Base-by-base conservation (phyloP, 768 basidiomycete species). In the Udeniomyces megalosporus region DNA sequence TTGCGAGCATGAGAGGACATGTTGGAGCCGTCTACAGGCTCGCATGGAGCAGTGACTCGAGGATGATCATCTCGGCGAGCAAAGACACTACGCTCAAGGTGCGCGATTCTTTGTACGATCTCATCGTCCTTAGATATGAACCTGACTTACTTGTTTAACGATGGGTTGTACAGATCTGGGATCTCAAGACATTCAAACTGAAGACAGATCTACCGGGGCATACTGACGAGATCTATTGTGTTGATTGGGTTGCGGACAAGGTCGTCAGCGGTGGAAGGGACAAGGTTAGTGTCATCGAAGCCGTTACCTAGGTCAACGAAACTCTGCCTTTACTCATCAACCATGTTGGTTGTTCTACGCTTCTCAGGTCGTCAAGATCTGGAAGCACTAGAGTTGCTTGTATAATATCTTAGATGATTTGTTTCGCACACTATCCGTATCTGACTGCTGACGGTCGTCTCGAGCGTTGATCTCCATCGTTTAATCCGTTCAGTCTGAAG, bases 171-270 rank as follows among this genome's bases (percentile, higher is more conserved):
- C 60, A 90, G 90, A 83, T 96, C 26, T 97, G 93, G 93, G 88
- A 95, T 73, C 77, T 97, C 60, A 91, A 88, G 73, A 96, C 90
- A 6, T 89, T 88, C 74, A 97, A 99, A 75, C 82, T 99, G 66
- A 86, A 88, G 70, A 82, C 80, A 7, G 93, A 99, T 72, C 81
- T 99, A 20, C 89, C 91, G 0, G 93, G 93, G 22, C 93, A 99
- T 71, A 87, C 86, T 1, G 93, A 99, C 68, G 93, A 99, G 72
- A 92, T 99, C 38, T 97, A 96, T 75, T 96, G 93, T 70, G 93
- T 99, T 17, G 93, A 97, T 74, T 99, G 95, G 71, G 92, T 99
- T 1, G 92, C 91, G 0, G 93, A 99, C 76, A 99, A 99, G 73
- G 81, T 96, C n/a, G 90, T 95, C 67, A 93, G 89, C 70, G 93